These are phyloP conservation scores for Cantharellus cinnabarinus DNA, from an alignment of 768 basidiomycete genomes.

Conservation along the genomic window DNA sequence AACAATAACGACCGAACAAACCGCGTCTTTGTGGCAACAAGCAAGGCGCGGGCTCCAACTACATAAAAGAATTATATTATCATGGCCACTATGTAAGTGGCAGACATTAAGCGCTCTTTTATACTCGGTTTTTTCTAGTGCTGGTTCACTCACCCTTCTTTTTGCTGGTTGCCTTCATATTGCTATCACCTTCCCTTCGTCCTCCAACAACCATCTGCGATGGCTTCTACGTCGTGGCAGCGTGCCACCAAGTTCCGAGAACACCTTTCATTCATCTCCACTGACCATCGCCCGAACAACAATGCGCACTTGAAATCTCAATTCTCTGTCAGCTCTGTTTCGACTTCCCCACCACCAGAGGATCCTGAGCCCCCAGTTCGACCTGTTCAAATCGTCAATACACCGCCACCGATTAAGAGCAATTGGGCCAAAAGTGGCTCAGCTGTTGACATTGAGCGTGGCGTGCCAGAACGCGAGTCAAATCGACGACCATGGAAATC, in stretches of 20 bases:
- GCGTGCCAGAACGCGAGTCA: not conserved
- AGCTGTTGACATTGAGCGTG: not conserved
- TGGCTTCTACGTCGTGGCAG: slow-evolving; percentile 3
- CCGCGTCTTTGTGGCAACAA: too few species aligned
- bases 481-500: not conserved
- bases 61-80: too few species aligned
- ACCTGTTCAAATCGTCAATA: not conserved
- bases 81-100: too few species aligned
- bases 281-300: not conserved
- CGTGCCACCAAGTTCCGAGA: slow-evolving; percentile 7
- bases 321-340: not conserved
- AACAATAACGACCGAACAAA: too few species aligned
- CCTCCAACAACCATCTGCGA: not conserved
- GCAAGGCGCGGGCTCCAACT: too few species aligned
- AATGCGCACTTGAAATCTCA: not conserved
- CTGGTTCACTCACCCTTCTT: too few species aligned
- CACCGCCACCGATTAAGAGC: not conserved
- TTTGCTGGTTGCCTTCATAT: not conserved
- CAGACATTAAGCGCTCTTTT: too few species aligned
- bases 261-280: slow-evolving; percentile 6
- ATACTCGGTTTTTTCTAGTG: too few species aligned
- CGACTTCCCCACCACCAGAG: not conserved
- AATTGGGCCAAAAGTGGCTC: not conserved
- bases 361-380: not conserved
- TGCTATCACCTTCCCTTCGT: not conserved